Conservation (phyloP, 1,139 yeast genomes). For the Geotrichum europaeum region DNA sequence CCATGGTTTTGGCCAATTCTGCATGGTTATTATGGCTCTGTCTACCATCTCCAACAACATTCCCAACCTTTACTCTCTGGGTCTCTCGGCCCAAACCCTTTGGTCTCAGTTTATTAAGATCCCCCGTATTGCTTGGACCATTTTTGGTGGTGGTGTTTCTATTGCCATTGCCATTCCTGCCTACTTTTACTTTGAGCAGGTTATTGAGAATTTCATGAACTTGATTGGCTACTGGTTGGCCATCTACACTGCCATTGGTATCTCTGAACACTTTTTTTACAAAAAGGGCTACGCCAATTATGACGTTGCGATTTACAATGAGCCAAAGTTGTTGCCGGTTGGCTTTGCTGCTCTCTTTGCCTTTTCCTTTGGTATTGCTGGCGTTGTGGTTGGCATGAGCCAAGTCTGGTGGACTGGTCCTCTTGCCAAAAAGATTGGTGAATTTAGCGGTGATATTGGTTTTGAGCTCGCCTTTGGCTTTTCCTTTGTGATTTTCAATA, state of each 20-base stretch:
- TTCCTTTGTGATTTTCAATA: constrained; percentile 57
- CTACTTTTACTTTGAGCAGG: constrained; percentile 61
- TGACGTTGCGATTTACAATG: constrained; percentile 43
- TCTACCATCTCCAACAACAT: constrained; percentile 86
- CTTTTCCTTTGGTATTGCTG: constrained; percentile 77
- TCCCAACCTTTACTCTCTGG: constrained; percentile 89
- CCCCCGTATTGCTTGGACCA: constrained; percentile 80
- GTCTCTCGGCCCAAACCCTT: constrained; percentile 75
- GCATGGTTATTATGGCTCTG: constrained; percentile 73
- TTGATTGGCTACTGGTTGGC: constrained; percentile 87
- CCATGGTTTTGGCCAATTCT: constrained; percentile 85
- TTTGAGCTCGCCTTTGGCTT: constrained; percentile 72
- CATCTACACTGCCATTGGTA: constrained; percentile 64
- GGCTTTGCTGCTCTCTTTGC: constrained; percentile 76
- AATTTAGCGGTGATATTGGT: constrained; percentile 76
- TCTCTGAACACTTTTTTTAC: constrained; percentile 76
- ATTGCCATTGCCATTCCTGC: constrained; percentile 88
- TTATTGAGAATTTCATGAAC: constrained; percentile 83
- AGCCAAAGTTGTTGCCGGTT: constrained; percentile 54
- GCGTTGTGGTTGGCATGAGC: constrained; percentile 79
- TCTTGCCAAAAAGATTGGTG: constrained; percentile 56
- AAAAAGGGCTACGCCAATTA: constrained; percentile 23
- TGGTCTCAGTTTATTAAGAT: constrained; percentile 65
- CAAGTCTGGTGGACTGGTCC: constrained; percentile 81
- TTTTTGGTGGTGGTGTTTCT: constrained; percentile 66